These are phyloP conservation scores for Lipomyces mesembrius DNA, from an alignment of 805 yeast species.

Conservation along the genomic window DNA sequence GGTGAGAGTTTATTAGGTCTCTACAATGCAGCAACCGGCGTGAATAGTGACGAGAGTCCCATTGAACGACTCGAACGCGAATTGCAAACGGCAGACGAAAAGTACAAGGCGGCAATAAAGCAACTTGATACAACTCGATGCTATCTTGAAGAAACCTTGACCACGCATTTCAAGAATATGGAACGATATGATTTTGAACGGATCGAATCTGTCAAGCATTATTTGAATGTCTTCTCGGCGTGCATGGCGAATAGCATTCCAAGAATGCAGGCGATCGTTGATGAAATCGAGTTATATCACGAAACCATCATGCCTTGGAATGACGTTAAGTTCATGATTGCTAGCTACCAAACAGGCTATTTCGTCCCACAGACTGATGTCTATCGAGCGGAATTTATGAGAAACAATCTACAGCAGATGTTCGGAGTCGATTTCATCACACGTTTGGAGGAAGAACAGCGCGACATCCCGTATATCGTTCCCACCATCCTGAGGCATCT, in stretches of 20 bases:
- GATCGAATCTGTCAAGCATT: slow-evolving; percentile 73
- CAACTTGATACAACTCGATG: slow-evolving; percentile 70
- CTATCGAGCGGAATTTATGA: slow-evolving; percentile 79
- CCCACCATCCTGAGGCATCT: slow-evolving; percentile 66
- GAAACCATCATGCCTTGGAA: slow-evolving; percentile 71
- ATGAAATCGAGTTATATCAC: slow-evolving; percentile 65
- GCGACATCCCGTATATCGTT: slow-evolving; percentile 70
- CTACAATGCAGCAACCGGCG: slow-evolving; percentile 38
- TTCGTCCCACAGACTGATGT: slow-evolving; percentile 73
- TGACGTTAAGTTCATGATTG: slow-evolving; percentile 69
- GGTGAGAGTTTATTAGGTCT: slow-evolving; percentile 45
- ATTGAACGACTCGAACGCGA: slow-evolving; percentile 60
- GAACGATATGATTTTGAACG: slow-evolving; percentile 83
- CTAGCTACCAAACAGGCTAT: slow-evolving; percentile 71
- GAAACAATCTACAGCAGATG: slow-evolving; percentile 62
- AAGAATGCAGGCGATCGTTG: slow-evolving; percentile 61
- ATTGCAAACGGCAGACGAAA: slow-evolving; percentile 60
- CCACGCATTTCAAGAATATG: slow-evolving; percentile 76
- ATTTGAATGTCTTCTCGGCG: slow-evolving; percentile 71
- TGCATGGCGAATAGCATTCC: slow-evolving; percentile 65
- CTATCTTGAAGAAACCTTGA: slow-evolving; percentile 68
- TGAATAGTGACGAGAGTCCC: slow-evolving; percentile 54
- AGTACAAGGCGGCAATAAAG: slow-evolving; percentile 59
- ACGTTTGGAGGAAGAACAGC: slow-evolving; percentile 70
- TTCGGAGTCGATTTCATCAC: slow-evolving; percentile 80